Evolutionary conservation across 371 early-diverging fungal genomes (phyloP).

Genomic region (Rhizopus stolonifer): DNA sequence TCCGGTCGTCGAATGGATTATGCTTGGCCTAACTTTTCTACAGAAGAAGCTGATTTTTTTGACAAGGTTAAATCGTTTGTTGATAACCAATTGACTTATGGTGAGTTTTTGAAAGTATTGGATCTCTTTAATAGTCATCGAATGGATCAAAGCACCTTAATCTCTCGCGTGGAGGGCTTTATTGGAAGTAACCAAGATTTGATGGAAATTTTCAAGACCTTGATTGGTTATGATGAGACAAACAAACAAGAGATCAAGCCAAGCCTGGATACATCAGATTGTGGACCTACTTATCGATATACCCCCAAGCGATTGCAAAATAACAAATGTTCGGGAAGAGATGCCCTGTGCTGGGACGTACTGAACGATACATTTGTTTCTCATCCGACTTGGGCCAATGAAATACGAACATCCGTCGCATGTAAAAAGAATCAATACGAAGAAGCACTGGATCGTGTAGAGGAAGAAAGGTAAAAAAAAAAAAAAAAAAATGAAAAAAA

Average conservation of each 20-base stretch:
- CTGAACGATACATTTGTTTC: slow-evolving; percentile 95
- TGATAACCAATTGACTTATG: slow-evolving; percentile 81
- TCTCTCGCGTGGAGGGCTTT: slow-evolving; percentile 81
- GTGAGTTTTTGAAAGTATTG: slow-evolving; percentile 95
- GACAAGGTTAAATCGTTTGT: slow-evolving; percentile 85
- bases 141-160: slow-evolving; percentile 77
- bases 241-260: slow-evolving; percentile 16
- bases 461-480: slow-evolving; percentile 85
- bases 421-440: slow-evolving; percentile 96
- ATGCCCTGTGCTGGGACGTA: slow-evolving; percentile 89
- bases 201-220: slow-evolving; percentile 91
- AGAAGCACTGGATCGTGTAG: slow-evolving; percentile 94
- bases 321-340: slow-evolving; percentile 81
- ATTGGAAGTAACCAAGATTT: slow-evolving; percentile 75
- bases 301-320: slow-evolving; percentile 56
- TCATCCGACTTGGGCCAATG: slow-evolving; percentile 94
- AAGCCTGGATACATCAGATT: slow-evolving; percentile 26
- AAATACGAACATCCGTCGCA: slow-evolving; percentile 90
- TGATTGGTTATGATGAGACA: slow-evolving; percentile 83
- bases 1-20: slow-evolving; percentile 11
- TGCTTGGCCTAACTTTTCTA: slow-evolving; percentile 22
- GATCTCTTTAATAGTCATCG: slow-evolving; percentile 96
- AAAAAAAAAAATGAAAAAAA: not conserved
- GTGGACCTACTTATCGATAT: slow-evolving; percentile 66
- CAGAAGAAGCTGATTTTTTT: slow-evolving; percentile 59